A percentile compares a stretch with the other conserved stretches of the same genome.
phyloP scores from a whole-genome alignment of 192 early-diverging fungal genomes.

The Backusella parvicylindrica region DNA sequence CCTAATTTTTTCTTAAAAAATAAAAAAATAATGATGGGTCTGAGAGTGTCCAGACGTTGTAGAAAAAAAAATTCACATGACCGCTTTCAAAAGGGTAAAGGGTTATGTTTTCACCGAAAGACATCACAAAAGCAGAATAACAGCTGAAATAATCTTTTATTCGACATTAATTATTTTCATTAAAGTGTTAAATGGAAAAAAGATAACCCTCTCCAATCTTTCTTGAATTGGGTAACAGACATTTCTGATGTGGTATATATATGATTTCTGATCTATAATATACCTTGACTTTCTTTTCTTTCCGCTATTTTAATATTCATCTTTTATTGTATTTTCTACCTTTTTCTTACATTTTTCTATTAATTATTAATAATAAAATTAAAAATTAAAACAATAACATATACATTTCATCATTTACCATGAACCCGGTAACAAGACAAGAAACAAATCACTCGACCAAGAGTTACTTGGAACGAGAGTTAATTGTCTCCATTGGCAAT shows the following conservation, averaged over 20 bases:
- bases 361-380: background rate
- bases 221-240: background rate
- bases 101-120: background rate
- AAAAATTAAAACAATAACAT: background rate
- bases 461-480: constrained; percentile 5
- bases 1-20: background rate
- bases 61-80: too few relatives aligned
- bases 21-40: too few relatives aligned
- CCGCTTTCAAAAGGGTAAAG: background rate
- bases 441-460: constrained; percentile 1
- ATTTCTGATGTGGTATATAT: background rate
- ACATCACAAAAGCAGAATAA: background rate
- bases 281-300: background rate
- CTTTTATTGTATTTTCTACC: background rate
- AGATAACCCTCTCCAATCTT: background rate
- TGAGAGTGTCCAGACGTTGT: too few relatives aligned
- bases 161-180: background rate
- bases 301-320: background rate
- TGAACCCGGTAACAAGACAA: background rate
- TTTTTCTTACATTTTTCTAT: too few relatives aligned
- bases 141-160: background rate
- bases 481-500: background rate
- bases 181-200: background rate
- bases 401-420: background rate
- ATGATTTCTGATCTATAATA: background rate